Evolutionary conservation across 2,329 filamentous ascomycete species (phyloP).

Genomic region (Dactylonectria macrodidyma): DNA sequence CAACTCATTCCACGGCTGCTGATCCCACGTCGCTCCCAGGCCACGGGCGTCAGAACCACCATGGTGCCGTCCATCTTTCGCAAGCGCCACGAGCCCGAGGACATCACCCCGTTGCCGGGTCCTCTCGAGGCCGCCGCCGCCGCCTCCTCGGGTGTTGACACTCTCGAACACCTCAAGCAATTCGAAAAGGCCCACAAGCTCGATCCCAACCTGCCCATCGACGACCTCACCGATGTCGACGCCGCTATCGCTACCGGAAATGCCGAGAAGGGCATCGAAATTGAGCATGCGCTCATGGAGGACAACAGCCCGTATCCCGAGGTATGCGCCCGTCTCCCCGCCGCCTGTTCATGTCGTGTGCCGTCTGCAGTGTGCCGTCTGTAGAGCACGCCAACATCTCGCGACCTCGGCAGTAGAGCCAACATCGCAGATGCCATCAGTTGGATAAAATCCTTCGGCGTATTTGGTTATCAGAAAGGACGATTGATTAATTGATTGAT

Average conservation of each 20-base stretch:
- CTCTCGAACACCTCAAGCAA: constrained; percentile 64
- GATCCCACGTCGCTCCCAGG: constrained; percentile 11
- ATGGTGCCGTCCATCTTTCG: constrained; percentile 59
- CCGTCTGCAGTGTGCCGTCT: background rate
- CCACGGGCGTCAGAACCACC: constrained; percentile 25
- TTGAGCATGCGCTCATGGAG: constrained; percentile 72
- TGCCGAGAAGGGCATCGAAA: constrained; percentile 68
- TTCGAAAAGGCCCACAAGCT: constrained; percentile 74
- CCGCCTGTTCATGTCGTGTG: background rate
- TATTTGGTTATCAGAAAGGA: constrained; percentile 2
- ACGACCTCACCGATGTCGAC: constrained; percentile 73
- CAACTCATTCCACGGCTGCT: constrained; percentile 26
- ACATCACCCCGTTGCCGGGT: constrained; percentile 60
- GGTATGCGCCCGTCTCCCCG: constrained; percentile 55
- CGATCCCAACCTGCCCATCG: constrained; percentile 76
- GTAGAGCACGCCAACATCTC: background rate
- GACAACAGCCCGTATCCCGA: constrained; percentile 79
- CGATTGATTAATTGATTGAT: constrained; percentile 34
- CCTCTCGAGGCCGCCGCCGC: constrained; percentile 57
- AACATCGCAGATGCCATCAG: constrained; percentile 11
- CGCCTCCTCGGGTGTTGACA: constrained; percentile 58
- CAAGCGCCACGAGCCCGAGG: constrained; percentile 62
- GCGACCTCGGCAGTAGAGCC: background rate
- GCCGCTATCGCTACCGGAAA: constrained; percentile 69
- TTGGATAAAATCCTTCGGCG: too few species aligned